phyloP scores from a whole-genome alignment of 176 grass and related monocot species.

The Dactylis glomerata region DNA sequence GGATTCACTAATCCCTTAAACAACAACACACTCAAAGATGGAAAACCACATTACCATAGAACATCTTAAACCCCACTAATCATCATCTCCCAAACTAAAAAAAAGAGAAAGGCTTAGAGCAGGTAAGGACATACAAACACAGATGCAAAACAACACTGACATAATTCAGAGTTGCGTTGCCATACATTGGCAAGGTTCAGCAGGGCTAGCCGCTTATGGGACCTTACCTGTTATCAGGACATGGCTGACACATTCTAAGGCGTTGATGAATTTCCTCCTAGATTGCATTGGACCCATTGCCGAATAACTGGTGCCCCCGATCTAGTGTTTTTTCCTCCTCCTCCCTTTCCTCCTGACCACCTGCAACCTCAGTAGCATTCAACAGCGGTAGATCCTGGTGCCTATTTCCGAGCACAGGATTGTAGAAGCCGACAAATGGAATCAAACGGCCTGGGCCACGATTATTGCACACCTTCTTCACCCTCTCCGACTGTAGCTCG shows the following conservation, averaged over 20 bases:
- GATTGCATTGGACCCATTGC: constrained; percentile 40
- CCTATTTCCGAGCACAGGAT: background rate
- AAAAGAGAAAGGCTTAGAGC: background rate
- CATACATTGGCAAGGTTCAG: background rate
- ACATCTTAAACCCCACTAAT: constrained; percentile 19
- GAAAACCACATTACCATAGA: background rate
- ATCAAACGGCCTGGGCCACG: background rate
- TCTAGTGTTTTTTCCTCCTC: constrained; percentile 46
- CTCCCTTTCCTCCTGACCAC: background rate
- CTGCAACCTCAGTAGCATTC: background rate
- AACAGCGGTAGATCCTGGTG: background rate
- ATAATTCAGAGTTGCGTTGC: background rate
- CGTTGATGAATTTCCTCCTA: constrained; percentile 67
- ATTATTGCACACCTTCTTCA: background rate
- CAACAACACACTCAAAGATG: background rate
- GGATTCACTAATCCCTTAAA: background rate
- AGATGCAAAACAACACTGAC: background rate
- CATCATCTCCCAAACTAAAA: background rate
- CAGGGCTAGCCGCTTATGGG: background rate
- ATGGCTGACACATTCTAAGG: constrained; percentile 43
- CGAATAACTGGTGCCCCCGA: constrained; percentile 55
- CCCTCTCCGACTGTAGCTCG: background rate
- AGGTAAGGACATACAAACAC: background rate
- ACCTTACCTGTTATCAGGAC: constrained; percentile 62
- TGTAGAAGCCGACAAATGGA: background rate